These are phyloP conservation scores for Pleurotus djamor DNA, from an alignment of 768 basidiomycete genomes.

Conservation along the genomic window DNA sequence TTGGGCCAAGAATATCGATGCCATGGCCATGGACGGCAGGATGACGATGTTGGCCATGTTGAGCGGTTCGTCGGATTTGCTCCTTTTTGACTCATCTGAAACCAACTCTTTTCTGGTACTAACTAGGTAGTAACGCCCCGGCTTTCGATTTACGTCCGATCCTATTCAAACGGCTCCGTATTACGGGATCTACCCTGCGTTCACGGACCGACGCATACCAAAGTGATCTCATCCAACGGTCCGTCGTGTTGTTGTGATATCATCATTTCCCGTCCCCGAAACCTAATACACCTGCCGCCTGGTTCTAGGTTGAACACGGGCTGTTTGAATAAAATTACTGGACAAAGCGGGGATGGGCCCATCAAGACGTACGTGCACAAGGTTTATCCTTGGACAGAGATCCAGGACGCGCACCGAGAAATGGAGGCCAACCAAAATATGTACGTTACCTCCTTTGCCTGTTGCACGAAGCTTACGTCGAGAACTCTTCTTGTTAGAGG, in stretches of 20 bases:
- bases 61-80: constrained; percentile 47
- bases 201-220: constrained; percentile 78
- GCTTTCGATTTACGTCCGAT: constrained; percentile 61
- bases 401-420: constrained; percentile 77
- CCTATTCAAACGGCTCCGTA: constrained; percentile 80
- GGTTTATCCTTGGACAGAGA: constrained; percentile 79
- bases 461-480: not conserved
- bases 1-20: constrained; percentile 70
- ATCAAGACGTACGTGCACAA: constrained; percentile 80
- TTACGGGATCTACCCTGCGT: constrained; percentile 87
- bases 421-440: constrained; percentile 72
- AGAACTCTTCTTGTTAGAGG: not conserved
- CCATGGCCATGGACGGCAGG: constrained; percentile 67
- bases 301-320: constrained; percentile 49
- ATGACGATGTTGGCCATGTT: constrained; percentile 69
- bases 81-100: not conserved
- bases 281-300: not conserved
- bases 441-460: constrained; percentile 18
- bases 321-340: constrained; percentile 58
- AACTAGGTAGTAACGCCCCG: constrained; percentile 50
- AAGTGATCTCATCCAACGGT: constrained; percentile 63
- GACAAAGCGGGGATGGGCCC: constrained; percentile 50
- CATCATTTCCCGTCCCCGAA: not conserved
- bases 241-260: constrained; percentile 11
- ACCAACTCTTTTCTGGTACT: constrained; percentile 12